Percentiles rank a stretch among this genome's conserved stretches.
Evolutionary conservation across 2,329 filamentous ascomycete genomes (phyloP).

Genomic region (Cercospora zeae-maydis): DNA sequence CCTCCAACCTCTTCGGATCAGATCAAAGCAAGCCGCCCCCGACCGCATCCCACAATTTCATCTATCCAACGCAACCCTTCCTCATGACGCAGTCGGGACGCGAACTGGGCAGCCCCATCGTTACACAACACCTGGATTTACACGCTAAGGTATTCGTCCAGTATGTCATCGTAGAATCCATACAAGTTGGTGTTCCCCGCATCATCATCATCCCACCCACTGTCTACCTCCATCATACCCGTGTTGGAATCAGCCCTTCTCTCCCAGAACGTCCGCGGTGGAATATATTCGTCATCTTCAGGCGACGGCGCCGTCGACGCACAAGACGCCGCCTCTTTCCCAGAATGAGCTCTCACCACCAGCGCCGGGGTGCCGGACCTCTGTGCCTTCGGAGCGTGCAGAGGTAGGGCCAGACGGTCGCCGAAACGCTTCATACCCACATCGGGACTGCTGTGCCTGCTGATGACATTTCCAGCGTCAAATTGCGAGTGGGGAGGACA

Average conservation of each 20-base stretch:
- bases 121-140: no score
- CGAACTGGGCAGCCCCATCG: no score
- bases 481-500: neutral
- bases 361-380: slow-evolving; percentile 8
- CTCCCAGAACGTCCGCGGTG: slow-evolving; percentile 14
- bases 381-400: slow-evolving; percentile 8
- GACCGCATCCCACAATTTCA: no score
- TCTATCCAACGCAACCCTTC: no score
- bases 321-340: neutral
- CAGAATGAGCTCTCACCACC: slow-evolving; percentile 5
- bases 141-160: slow-evolving; percentile 25
- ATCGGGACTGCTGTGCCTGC: slow-evolving; percentile 3
- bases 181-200: slow-evolving; percentile 26
- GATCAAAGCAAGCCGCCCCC: no score
- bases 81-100: no score
- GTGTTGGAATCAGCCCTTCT: slow-evolving; percentile 10
- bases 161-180: slow-evolving; percentile 27
- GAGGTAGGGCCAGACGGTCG: neutral
- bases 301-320: neutral
- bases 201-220: slow-evolving; percentile 7
- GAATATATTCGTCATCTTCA: slow-evolving; percentile 14
- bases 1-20: no score
- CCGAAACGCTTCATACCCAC: slow-evolving; percentile 10
- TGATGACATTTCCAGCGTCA: neutral
- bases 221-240: neutral